These are phyloP conservation scores for Calocybe gambosa DNA, from an alignment of 1,284 basidiomycete genomes.

Conservation along the genomic window DNA sequence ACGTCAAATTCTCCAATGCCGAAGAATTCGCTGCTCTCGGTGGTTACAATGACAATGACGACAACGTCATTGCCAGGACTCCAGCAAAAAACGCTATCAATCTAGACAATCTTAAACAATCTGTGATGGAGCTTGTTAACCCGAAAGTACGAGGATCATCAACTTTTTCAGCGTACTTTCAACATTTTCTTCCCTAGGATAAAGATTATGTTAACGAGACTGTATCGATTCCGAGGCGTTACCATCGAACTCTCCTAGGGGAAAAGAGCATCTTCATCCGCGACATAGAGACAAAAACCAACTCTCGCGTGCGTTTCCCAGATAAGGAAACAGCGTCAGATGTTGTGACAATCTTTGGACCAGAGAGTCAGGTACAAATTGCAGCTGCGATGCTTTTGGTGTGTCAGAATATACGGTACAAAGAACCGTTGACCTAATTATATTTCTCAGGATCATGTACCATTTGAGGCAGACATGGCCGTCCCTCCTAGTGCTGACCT, in stretches of 20 bases:
- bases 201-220: constrained; percentile 96
- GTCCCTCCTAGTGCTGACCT: constrained; percentile 83
- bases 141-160: constrained; percentile 64
- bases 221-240: constrained; percentile 87
- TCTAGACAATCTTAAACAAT: constrained; percentile 91
- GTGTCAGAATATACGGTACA: constrained; percentile 18
- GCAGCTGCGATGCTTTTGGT: constrained; percentile 94
- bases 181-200: constrained; percentile 48
- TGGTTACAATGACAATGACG: constrained; percentile 96
- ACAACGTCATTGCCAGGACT: constrained; percentile 96
- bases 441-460: constrained; percentile 78
- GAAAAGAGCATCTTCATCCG: constrained; percentile 97
- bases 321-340: constrained; percentile 94
- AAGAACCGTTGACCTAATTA: background rate
- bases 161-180: constrained; percentile 6
- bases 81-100: constrained; percentile 97
- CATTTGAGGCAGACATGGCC: constrained; percentile 94
- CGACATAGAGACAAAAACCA: constrained; percentile 96
- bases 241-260: constrained; percentile 91
- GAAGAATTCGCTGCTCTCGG: constrained; percentile 95
- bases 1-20: constrained; percentile 98
- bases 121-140: constrained; percentile 96
- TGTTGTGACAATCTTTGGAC: constrained; percentile 89
- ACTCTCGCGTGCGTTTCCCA: constrained; percentile 91
- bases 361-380: constrained; percentile 95